These are phyloP conservation scores for Truncatella angustata DNA, from an alignment of 2,329 filamentous ascomycete species.

Conservation along the genomic window DNA sequence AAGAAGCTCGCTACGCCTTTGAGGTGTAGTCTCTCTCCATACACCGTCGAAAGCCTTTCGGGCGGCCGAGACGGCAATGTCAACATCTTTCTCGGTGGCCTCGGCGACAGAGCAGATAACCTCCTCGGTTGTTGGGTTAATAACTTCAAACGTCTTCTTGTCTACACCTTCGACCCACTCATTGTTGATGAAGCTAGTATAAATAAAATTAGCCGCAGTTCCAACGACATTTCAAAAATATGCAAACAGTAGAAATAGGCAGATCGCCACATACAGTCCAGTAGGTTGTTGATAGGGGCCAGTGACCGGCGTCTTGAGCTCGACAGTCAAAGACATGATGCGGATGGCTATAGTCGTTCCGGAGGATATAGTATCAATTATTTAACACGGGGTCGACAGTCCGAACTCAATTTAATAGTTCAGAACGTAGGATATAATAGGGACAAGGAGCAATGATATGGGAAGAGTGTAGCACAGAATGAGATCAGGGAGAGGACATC, in stretches of 20 bases:
- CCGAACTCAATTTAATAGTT: too few species aligned
- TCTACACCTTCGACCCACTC: conserved; percentile 82
- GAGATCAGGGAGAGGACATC: background rate
- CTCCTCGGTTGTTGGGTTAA: conserved; percentile 84
- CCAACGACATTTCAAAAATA: too few species aligned
- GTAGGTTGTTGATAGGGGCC: conserved; percentile 59
- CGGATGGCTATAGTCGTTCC: background rate
- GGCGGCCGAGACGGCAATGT: conserved; percentile 78
- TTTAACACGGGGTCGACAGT: too few species aligned
- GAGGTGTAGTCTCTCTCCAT: conserved; percentile 68
- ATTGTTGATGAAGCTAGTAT: conserved; percentile 80
- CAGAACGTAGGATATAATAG: too few species aligned
- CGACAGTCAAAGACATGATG: conserved; percentile 49
- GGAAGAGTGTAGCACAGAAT: too few species aligned
- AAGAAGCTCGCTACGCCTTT: conserved; percentile 67
- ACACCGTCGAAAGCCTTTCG: conserved; percentile 78
- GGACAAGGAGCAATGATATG: too few species aligned
- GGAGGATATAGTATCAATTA: background rate
- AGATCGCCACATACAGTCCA: conserved; percentile 62
- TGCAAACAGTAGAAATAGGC: too few species aligned
- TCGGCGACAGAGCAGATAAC: conserved; percentile 81
- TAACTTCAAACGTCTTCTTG: conserved; percentile 87
- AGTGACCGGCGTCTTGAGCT: conserved; percentile 67
- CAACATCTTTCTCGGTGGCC: conserved; percentile 83
- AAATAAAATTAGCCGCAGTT: conserved; percentile 6